Base-by-base conservation (phyloP, 306 rosid genomes). In the Cercis canadensis region DNA sequence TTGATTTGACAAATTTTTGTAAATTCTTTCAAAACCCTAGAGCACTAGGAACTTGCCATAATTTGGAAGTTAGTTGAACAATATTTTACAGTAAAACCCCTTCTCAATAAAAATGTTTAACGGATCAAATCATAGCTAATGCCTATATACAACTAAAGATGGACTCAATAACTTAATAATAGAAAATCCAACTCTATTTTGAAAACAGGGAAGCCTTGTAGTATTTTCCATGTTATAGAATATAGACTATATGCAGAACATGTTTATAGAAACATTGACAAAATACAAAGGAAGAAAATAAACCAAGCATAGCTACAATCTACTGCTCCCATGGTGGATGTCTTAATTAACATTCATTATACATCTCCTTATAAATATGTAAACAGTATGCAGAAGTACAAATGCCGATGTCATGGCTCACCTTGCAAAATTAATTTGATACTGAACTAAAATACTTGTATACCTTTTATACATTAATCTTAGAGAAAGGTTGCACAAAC, bases 101-200 rank as follows among this genome's bases (percentile, higher is more conserved):
- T 31, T 33, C 64, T 51, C 14, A 10, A 51, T 51, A 18, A 15
- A 33, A 13, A 50, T 51, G 15, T 39, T 12, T 44, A 1, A 4
- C 6, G 40, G 21, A 44, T 11, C 43, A 16, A 13, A 13, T 43
- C 41, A 32, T 21, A 62, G 19, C 55, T 17, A 51, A 66, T 33
- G 12, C 7, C 45, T 34, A 65, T 65, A 50, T 15, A 47, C 45
- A 49, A 50, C 43, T 12, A 17, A 66, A 32, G 16, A 49, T 65
- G 45, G 16, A 66, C 31, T 18, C 16, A 7, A 19, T 37, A 36
- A 6, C 7, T 59, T 41, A 41, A 19, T 43, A 24, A 24, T 24
- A 24, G 4, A 13, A 40, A 62, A 19, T 10, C 21, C 67, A 32
- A 18, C 13, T 37, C 29, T 3, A 15, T 2, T 15, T n/a, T 24